These are phyloP conservation scores for Prototheca wickerhamii DNA, from an alignment of 163 green algal species.

Conservation along the genomic window DNA sequence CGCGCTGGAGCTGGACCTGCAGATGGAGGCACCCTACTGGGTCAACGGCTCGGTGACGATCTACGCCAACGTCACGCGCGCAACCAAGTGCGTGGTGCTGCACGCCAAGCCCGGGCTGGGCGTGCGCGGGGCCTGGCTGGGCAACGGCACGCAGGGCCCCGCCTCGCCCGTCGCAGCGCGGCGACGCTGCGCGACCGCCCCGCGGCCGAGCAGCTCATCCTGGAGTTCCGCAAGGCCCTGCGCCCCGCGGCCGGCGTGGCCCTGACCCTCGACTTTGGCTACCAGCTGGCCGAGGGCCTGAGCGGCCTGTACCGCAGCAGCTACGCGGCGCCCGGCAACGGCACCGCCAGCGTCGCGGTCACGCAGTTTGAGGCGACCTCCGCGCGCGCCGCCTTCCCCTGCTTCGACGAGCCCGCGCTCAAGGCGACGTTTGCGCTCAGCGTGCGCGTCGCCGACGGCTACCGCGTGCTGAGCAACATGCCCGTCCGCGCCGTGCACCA, in stretches of 20 bases:
- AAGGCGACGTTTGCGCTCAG: constrained; percentile 39
- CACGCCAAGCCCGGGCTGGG: constrained; percentile 20
- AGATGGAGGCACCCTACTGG: constrained; percentile 5
- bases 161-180: neutral
- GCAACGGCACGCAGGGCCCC: neutral
- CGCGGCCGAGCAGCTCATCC: constrained; percentile 26
- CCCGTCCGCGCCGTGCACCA: constrained; percentile 10
- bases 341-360: constrained; percentile 39
- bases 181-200: neutral
- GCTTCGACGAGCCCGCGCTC: constrained; percentile 82
- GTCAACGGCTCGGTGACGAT: constrained; percentile 27
- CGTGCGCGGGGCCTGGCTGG: neutral
- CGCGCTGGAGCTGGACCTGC: constrained; percentile 16
- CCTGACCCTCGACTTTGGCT: constrained; percentile 54
- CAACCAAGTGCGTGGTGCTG: constrained; percentile 37
- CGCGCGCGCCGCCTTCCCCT: constrained; percentile 78
- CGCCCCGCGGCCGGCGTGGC: neutral
- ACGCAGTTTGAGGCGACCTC: constrained; percentile 81
- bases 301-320: constrained; percentile 54
- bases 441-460: constrained; percentile 10
- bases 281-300: constrained; percentile 51
- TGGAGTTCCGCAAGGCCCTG: constrained; percentile 24
- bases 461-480: constrained; percentile 63
- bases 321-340: neutral
- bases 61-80: constrained; percentile 11